phyloP scores from a whole-genome alignment of 495 filamentous ascomycete species.

The Ramalina intermedia region DNA sequence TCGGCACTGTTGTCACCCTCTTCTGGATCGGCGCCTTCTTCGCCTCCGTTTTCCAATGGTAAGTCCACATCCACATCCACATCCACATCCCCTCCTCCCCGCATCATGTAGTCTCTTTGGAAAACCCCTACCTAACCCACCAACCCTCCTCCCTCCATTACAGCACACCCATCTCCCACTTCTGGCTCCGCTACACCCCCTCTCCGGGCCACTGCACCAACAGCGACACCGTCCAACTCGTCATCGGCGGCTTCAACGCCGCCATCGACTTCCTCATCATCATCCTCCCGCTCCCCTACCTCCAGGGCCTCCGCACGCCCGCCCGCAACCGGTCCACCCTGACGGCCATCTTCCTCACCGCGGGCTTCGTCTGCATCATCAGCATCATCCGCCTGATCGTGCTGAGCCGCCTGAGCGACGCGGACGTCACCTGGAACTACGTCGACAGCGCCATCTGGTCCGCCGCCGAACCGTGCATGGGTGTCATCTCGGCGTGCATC shows the following conservation, averaged over 20 bases:
- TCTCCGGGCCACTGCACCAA: slow-evolving; percentile 2
- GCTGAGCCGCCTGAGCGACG: slow-evolving; percentile 4
- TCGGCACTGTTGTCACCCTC: neutral
- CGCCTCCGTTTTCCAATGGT: slow-evolving; percentile 10
- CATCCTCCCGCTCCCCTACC: neutral
- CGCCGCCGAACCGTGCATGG: slow-evolving; percentile 27
- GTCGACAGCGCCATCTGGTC: slow-evolving; percentile 11
- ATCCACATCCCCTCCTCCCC: too few relatives aligned
- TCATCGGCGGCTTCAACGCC: slow-evolving; percentile 6
- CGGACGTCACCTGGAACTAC: slow-evolving; percentile 11
- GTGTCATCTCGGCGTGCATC: slow-evolving; percentile 32
- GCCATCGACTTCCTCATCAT: slow-evolving; percentile 10
- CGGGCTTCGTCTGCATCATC: slow-evolving; percentile 7
- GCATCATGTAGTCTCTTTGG: too few relatives aligned
- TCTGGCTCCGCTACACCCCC: slow-evolving; percentile 1
- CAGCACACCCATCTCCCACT: slow-evolving; percentile 7
- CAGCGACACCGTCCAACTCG: slow-evolving; percentile 6
- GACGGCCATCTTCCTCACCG: neutral
- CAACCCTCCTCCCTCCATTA: neutral
- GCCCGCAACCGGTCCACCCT: neutral
- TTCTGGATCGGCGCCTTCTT: slow-evolving; percentile 3
- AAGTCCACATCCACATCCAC: neutral
- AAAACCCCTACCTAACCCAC: neutral
- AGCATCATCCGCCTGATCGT: slow-evolving; percentile 10
- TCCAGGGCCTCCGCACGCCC: neutral